Base-by-base conservation (phyloP, 768 basidiomycete genomes). In the Mrakia hoshinonis region DNA sequence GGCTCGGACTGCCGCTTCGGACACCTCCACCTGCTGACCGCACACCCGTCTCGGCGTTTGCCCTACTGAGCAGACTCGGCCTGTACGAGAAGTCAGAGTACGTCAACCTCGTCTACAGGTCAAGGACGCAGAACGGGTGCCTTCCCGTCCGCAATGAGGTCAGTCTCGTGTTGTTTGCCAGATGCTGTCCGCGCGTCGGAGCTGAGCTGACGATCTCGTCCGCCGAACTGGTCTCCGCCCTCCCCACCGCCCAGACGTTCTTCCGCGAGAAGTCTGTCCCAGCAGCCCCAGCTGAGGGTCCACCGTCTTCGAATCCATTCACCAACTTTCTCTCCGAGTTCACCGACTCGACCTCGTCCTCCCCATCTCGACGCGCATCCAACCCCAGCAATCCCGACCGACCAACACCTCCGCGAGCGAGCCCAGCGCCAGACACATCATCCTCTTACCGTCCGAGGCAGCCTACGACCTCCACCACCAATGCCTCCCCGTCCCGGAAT, bases 401-500 rank as follows among this genome's bases (percentile, higher is more conserved):
- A 18, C 24, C 47, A 3, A 46, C 64, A 3, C 12, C 64, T 15
- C 6, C 65, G 18, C 65, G 26, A n/a, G 47, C n/a, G 34, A 13
- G 31, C 49, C 15, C 43, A 15, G 15, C 43, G 15, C 15, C 43
- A 6, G 15, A 6, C 6, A 43, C 10, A 12, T 3, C 64, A 4
- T 5, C 64, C 9, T 29, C 31, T 12, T 15, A 52, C 22, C 51
- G 22, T n/a, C 26, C 7, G 20, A 6, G 20, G 22, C 51, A 52
- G 51, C 74, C 77, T 74, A 75, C 83, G 65, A 78, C 76, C 58
- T 61, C 79, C 51, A 78, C 81, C 66, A 31, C 76, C 26, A 73
- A 77, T 54, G 69, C 79, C 51, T 68, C 78, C 60, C 79, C 82
- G 66, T 77, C 76, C 58, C 62, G 79, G 52, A 78, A 81, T 66